Evolutionary conservation across 768 basidiomycete genomes (phyloP).

Genomic region (Cystoderma amianthinum): DNA sequence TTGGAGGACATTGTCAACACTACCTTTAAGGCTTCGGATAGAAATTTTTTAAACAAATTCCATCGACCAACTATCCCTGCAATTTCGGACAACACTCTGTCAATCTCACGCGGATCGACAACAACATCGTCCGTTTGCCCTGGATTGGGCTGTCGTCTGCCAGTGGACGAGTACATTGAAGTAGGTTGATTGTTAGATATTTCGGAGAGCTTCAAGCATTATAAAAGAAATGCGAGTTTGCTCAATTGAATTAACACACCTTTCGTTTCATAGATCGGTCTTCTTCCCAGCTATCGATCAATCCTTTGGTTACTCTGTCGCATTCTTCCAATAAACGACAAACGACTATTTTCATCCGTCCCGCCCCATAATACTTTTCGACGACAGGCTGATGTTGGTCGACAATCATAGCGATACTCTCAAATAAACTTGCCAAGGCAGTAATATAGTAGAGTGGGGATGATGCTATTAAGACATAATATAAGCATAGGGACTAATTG

Average conservation of each 20-base stretch:
- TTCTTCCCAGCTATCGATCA: slow-evolving; percentile 87
- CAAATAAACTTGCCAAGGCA: slow-evolving; percentile 85
- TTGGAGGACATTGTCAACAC: slow-evolving; percentile 1
- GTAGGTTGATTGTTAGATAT: slow-evolving; percentile 32
- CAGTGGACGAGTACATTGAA: slow-evolving; percentile 20
- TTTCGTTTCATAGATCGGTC: slow-evolving; percentile 80
- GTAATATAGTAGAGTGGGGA: slow-evolving; percentile 91
- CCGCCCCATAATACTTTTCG: slow-evolving; percentile 92
- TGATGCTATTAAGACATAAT: slow-evolving; percentile 49
- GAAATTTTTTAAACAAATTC: slow-evolving; percentile 85
- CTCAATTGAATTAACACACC: slow-evolving; percentile 26
- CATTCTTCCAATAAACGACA: slow-evolving; percentile 75
- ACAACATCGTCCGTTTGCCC: slow-evolving; percentile 40
- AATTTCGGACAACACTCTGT: slow-evolving; percentile 82
- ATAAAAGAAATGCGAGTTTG: not conserved
- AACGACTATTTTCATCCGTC: slow-evolving; percentile 81
- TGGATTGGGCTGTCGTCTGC: slow-evolving; percentile 17
- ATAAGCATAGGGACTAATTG: slow-evolving; percentile 7
- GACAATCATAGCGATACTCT: slow-evolving; percentile 91
- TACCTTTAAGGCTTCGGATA: slow-evolving; percentile 68
- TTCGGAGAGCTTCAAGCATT: slow-evolving; percentile 35
- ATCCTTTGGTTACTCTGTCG: slow-evolving; percentile 70
- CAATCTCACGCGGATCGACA: slow-evolving; percentile 85
- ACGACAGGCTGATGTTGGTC: slow-evolving; percentile 98
- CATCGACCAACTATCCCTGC: slow-evolving; percentile 89